Evolutionary conservation across 768 basidiomycete genomes (phyloP), one percentile per base, ranked within the genome.

Genomic region (Tylopilus plumbeoviolaceoides): DNA sequence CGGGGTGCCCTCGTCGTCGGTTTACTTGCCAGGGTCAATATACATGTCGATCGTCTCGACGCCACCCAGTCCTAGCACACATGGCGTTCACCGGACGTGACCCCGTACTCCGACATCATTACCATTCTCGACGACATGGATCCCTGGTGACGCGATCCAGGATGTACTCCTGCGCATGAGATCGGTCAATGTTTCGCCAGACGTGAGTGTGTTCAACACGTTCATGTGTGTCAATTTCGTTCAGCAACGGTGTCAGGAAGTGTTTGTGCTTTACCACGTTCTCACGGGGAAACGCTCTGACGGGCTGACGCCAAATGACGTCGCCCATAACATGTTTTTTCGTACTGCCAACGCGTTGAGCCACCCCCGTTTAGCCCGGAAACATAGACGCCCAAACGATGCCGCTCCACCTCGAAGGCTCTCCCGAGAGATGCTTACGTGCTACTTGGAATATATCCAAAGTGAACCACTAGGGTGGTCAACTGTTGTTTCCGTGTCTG

Each of bases 321-420:
- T 65, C 53, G 80, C 79, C 0, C 82, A 75, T 67, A 73, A 68
- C 15, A 64, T 63, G 52, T 61, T 82, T 18, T 79, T 81, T 56
- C 68, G 65, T 23, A 64, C 70, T 8, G 55, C 54, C 4, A 53
- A 38, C 45, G 61, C 47, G 53, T 60, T 44, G 51, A 57, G 43
- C 28, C 51, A 54, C 7, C 51, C 54, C 21, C 63, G 54, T 52
- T 18, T 67, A 46, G 58, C 55, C 0, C 70, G 71, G 17, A 60
- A 61, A 46, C 51, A 54, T 25, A 58, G 51, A 35, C 58, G 44
- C 7, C 54, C 64, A 7, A 51, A 47, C 21, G 58, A 67, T 47
- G 59, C 67, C 18, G 50, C 73, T 4, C 59, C 67, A 9, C 73
- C 76, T 4, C 75, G 80, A 14, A 58, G 58, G 7, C 68, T 83